A percentile compares a stretch with the other conserved stretches of the same genome.
Evolutionary conservation across 306 rosid genomes (phyloP).

Genomic region (Cucumis hystrix): DNA sequence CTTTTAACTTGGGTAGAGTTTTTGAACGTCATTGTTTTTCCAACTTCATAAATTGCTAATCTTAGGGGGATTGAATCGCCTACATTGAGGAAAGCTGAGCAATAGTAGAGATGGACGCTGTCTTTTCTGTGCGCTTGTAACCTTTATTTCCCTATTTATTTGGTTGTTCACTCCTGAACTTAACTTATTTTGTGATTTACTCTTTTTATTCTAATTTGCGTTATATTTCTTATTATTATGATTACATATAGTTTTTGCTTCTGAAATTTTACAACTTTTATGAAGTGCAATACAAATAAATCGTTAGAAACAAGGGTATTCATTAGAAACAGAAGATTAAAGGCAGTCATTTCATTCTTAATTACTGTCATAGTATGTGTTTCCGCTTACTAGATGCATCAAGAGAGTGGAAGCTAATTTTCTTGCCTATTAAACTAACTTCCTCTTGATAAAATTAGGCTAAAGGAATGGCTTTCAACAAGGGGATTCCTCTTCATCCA

Average conservation of each 20-base stretch:
- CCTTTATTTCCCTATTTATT: neutral
- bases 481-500: conserved; percentile 51
- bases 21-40: neutral
- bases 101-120: conserved; percentile 84
- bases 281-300: neutral
- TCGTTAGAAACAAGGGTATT: neutral
- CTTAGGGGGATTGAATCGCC: conserved; percentile 42
- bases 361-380: neutral
- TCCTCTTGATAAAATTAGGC: conserved; percentile 37
- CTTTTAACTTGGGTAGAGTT: neutral
- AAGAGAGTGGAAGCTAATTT: neutral
- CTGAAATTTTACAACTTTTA: neutral
- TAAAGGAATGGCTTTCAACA: conserved; percentile 86
- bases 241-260: neutral
- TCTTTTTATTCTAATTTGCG: neutral
- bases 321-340: neutral
- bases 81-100: conserved; percentile 55
- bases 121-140: conserved; percentile 83
- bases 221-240: neutral
- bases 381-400: neutral
- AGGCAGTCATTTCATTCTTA: neutral
- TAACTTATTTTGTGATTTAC: neutral
- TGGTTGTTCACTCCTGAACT: neutral
- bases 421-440: neutral
- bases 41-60: neutral